These are phyloP conservation scores for Hydnomerulius pinastri DNA, from an alignment of 768 basidiomycete genomes.

Conservation along the genomic window DNA sequence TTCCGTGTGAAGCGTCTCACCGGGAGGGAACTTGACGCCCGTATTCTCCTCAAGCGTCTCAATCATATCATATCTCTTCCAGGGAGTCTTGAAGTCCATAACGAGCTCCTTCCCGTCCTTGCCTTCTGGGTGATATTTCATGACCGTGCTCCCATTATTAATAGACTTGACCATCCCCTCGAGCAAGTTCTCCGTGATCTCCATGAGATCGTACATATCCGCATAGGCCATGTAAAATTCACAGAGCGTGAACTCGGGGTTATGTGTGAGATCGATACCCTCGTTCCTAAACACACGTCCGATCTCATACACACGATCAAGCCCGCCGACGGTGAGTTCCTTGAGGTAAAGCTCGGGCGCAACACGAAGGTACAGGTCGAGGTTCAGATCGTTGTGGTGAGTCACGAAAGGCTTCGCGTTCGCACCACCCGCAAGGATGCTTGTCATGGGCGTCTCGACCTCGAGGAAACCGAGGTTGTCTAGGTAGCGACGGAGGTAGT, in stretches of 20 bases:
- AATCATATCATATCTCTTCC: conserved; percentile 99
- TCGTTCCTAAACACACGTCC: conserved; percentile 98
- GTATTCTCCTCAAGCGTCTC: conserved; percentile 93
- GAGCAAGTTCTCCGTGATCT: conserved; percentile 87
- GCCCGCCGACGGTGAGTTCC: conserved; percentile 93
- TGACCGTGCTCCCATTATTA: conserved; percentile 75
- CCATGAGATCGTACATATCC: conserved; percentile 99
- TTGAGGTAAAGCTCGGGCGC: conserved; percentile 99
- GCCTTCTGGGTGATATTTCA: conserved; percentile 92
- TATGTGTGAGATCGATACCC: conserved; percentile 98
- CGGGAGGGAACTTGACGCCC: conserved; percentile 88
- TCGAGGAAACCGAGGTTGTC: conserved; percentile 94
- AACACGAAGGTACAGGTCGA: conserved; percentile 95
- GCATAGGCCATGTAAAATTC: conserved; percentile 99
- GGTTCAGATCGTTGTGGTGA: conserved; percentile 96
- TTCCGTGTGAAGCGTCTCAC: conserved; percentile 83
- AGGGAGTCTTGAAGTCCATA: conserved; percentile 89
- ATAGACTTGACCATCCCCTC: conserved; percentile 90
- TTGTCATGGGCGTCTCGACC: conserved; percentile 99
- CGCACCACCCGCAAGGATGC: conserved; percentile 93
- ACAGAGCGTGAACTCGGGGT: conserved; percentile 99
- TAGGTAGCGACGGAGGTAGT: conserved; percentile 89
- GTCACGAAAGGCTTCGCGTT: conserved; percentile 99
- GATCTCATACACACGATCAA: conserved; percentile 98
- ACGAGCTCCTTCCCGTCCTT: conserved; percentile 76